These are phyloP conservation scores for Asterionellopsis glacialis DNA, from an alignment of 108 stramenopile species.

Conservation along the genomic window DNA sequence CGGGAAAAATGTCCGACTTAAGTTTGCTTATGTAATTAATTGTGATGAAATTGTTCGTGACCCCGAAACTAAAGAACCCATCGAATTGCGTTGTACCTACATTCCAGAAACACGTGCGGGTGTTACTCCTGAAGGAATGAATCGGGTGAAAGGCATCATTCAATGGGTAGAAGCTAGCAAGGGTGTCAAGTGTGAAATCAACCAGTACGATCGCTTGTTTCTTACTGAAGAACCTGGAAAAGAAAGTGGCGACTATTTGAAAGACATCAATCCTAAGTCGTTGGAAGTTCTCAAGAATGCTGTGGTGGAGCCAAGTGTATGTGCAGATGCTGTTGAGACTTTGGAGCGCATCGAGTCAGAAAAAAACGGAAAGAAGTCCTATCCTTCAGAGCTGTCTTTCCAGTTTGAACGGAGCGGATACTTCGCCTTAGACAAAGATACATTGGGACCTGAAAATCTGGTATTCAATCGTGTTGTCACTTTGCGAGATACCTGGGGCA, in stretches of 20 bases:
- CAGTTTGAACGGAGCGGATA: slow-evolving; percentile 91
- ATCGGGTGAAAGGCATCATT: slow-evolving; percentile 85
- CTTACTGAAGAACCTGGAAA: slow-evolving; percentile 77
- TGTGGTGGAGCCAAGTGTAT: slow-evolving; percentile 77
- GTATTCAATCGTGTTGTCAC: slow-evolving; percentile 89
- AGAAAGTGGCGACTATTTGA: slow-evolving; percentile 68
- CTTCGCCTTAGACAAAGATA: slow-evolving; percentile 71
- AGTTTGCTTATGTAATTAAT: slow-evolving; percentile 86
- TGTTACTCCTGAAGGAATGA: slow-evolving; percentile 72
- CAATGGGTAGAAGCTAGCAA: slow-evolving; percentile 87
- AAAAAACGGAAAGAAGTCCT: slow-evolving; percentile 16
- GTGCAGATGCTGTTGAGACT: slow-evolving; percentile 37
- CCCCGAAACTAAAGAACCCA: slow-evolving; percentile 57
- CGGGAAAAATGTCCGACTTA: slow-evolving; percentile 71
- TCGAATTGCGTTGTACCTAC: slow-evolving; percentile 69
- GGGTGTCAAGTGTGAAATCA: slow-evolving; percentile 54
- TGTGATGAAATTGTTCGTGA: slow-evolving; percentile 82
- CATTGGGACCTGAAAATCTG: slow-evolving; percentile 45
- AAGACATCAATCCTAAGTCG: slow-evolving; percentile 80
- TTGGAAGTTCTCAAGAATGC: slow-evolving; percentile 56
- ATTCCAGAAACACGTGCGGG: slow-evolving; percentile 83
- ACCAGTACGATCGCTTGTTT: slow-evolving; percentile 88
- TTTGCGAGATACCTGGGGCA: slow-evolving; percentile 79
- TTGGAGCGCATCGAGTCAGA: slow-evolving; percentile 25
- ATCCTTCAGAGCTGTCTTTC: slow-evolving; percentile 58